Evolutionary conservation across 163 green algal genomes (phyloP).

Genomic region (Prototheca cutis): DNA sequence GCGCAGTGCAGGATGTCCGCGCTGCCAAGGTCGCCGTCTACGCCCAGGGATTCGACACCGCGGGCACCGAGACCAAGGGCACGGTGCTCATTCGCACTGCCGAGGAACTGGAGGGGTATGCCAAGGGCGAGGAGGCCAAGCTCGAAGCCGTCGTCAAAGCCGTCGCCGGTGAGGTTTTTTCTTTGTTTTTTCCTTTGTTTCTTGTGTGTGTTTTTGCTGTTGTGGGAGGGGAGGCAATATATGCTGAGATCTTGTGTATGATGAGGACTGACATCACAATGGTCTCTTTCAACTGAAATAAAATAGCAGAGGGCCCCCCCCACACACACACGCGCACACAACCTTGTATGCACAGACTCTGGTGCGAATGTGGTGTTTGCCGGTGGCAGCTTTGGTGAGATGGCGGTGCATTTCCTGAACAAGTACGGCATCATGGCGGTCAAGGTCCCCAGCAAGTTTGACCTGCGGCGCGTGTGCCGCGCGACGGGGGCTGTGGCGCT

Average conservation of each 20-base stretch:
- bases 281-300: too few species aligned
- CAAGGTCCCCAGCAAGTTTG: constrained; percentile 93
- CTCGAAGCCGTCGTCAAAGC: constrained; percentile 85
- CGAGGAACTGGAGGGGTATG: constrained; percentile 90
- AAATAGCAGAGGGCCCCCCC: too few species aligned
- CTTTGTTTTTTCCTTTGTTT: neutral
- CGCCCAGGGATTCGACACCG: constrained; percentile 84
- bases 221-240: neutral
- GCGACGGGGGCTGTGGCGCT: constrained; percentile 72
- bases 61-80: constrained; percentile 93
- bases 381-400: constrained; percentile 81
- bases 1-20: constrained; percentile 62
- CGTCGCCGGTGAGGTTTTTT: constrained; percentile 40
- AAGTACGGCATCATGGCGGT: constrained; percentile 89
- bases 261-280: neutral
- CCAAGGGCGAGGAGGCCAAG: constrained; percentile 72
- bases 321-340: neutral
- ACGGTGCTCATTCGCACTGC: constrained; percentile 93
- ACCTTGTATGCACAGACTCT: constrained; percentile 12
- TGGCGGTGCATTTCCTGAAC: constrained; percentile 97
- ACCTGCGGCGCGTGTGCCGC: constrained; percentile 90
- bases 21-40: constrained; percentile 89
- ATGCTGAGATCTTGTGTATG: too few species aligned
- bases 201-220: neutral
- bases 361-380: constrained; percentile 65